Conservation (phyloP, 2,329 filamentous ascomycete species). For the Diplodia corticola region DNA sequence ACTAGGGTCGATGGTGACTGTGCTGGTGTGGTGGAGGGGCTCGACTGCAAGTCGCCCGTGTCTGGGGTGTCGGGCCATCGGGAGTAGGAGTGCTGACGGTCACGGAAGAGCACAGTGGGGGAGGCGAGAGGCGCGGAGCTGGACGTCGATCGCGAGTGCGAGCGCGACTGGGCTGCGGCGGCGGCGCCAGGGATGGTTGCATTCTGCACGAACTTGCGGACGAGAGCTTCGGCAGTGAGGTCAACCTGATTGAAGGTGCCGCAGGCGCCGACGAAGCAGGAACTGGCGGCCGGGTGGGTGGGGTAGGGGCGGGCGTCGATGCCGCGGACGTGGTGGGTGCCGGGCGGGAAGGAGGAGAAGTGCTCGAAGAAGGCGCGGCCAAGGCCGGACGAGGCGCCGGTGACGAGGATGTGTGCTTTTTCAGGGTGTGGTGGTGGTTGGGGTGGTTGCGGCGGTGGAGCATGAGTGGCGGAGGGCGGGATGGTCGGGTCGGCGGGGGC, state of each 20-base stretch:
- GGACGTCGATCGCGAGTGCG: background rate
- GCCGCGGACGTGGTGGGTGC: constrained; percentile 1
- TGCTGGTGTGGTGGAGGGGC: background rate
- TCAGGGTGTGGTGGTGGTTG: constrained; percentile 24
- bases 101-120: background rate
- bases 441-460: background rate
- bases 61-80: background rate
- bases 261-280: constrained; percentile 1
- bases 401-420: constrained; percentile 33
- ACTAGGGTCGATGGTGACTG: background rate
- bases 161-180: background rate
- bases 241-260: constrained; percentile 15
- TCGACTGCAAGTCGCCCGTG: background rate
- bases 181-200: background rate
- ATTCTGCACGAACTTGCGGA: background rate
- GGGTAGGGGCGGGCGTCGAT: constrained; percentile 10
- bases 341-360: constrained; percentile 6
- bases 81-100: background rate
- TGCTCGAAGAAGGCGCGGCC: constrained; percentile 37
- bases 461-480: background rate
- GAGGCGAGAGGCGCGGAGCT: background rate
- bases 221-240: constrained; percentile 15
- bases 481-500: too few relatives aligned
- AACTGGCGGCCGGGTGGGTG: background rate
- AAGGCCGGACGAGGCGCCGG: constrained; percentile 43